Base-by-base conservation (phyloP, 2,329 filamentous ascomycete species). In the Onygena corvina region DNA sequence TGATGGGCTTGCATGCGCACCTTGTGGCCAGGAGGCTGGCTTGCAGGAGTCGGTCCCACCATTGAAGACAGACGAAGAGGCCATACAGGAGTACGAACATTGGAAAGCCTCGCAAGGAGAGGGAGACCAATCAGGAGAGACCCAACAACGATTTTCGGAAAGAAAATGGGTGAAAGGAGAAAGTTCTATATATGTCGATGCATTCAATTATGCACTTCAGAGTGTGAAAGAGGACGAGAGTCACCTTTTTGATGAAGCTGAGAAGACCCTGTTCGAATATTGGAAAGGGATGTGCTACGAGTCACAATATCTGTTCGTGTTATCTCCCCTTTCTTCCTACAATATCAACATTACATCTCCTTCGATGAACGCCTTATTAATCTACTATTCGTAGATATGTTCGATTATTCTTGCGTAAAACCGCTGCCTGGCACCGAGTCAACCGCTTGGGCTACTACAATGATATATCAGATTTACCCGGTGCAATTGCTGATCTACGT, bases 141-240 rank as follows among this genome's bases (percentile, higher is more conserved):
- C 60, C 72, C 48, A 65, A 66, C 3, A 61, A 68, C 7, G 61
- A 71, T 6, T 59, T 60, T 29, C 59, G 71, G 3, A 72, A 75
- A 53, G 68, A 71, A 31, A 69, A 52, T 94, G 86, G 86, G 67
- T 80, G 3, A 79, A 75, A 59, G 86, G 87, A 0, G 81, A 80
- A 62, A 93, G 82, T 60, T 96, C 89, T 1, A 86, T 98, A 49
- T 98, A 98, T 59, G 87, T 95, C 14, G 92, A 98, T 67, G 92
- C 92, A 0, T 98, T 98, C 72, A 94, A 94, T 60, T 72, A 96
- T 11, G 87, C 90, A 1, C 70, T 98, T 45, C 82, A 90, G 52
- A 94, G 86, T 0, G 92, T 98, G 2, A 69, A 96, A 9, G 81
- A 86, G 45, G 86, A 96, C 50, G 92, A 98, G 66, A 76, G 78